A percentile compares a stretch with the other conserved stretches of the same genome.
phyloP scores from a whole-genome alignment of 805 yeast species.

The Candida tibetensis region DNA sequence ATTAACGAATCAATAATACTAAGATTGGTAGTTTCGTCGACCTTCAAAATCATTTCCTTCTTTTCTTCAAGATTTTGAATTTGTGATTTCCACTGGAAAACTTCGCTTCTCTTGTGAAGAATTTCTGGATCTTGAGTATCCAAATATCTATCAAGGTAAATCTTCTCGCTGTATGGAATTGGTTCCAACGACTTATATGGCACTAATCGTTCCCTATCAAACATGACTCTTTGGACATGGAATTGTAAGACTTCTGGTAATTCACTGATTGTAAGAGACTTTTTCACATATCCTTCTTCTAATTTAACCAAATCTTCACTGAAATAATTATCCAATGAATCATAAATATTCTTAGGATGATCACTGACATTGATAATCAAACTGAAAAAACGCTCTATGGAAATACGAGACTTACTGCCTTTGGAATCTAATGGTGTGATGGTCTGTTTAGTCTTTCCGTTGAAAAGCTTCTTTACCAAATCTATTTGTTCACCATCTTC shows the following conservation, averaged over 20 bases:
- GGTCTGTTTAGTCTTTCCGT: slow-evolving; percentile 80
- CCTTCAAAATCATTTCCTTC: slow-evolving; percentile 39
- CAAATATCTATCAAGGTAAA: slow-evolving; percentile 86
- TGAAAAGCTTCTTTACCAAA: slow-evolving; percentile 73
- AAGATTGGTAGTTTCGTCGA: slow-evolving; percentile 36
- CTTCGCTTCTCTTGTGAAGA: slow-evolving; percentile 51
- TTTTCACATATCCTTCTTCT: slow-evolving; percentile 70
- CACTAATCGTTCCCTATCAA: slow-evolving; percentile 66
- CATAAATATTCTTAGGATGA: slow-evolving; percentile 85
- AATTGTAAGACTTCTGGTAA: slow-evolving; percentile 84
- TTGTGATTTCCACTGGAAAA: slow-evolving; percentile 60
- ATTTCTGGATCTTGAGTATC: slow-evolving; percentile 62
- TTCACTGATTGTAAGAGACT: slow-evolving; percentile 66
- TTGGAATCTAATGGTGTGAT: slow-evolving; percentile 52
- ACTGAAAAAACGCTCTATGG: slow-evolving; percentile 72
- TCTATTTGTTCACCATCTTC: slow-evolving; percentile 80
- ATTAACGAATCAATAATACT: slow-evolving; percentile 43
- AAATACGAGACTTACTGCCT: slow-evolving; percentile 28
- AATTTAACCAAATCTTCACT: slow-evolving; percentile 67
- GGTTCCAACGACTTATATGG: slow-evolving; percentile 84
- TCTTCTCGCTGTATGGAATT: slow-evolving; percentile 69
- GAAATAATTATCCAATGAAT: slow-evolving; percentile 83
- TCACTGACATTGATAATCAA: slow-evolving; percentile 83
- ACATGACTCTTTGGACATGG: slow-evolving; percentile 92
- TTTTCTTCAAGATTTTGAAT: slow-evolving; percentile 43